Evolutionary conservation across 2,329 filamentous ascomycete species (phyloP).

Genomic region (Clarireedia sp.): DNA sequence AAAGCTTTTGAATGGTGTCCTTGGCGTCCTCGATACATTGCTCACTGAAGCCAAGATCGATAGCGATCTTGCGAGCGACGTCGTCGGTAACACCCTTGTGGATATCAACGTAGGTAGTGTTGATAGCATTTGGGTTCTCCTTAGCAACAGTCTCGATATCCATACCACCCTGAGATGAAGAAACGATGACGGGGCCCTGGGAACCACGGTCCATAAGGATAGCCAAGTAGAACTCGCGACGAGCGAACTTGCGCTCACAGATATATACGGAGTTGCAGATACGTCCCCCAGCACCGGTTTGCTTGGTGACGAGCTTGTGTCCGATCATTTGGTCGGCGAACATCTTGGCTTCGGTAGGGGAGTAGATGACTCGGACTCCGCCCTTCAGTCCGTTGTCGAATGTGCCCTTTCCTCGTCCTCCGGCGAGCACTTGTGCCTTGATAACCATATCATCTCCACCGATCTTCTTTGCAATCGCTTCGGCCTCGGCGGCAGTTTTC

Average conservation of each 20-base stretch:
- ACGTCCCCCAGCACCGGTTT: constrained; percentile 88
- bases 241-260: constrained; percentile 98
- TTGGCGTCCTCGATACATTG: constrained; percentile 95
- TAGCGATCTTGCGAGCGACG: constrained; percentile 82
- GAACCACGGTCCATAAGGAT: constrained; percentile 94
- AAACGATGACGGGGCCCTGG: constrained; percentile 90
- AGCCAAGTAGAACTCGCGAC: constrained; percentile 97
- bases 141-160: constrained; percentile 98
- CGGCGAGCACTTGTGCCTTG: constrained; percentile 97
- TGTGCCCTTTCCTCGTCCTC: constrained; percentile 92
- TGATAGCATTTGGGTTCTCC: constrained; percentile 93
- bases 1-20: constrained; percentile 96
- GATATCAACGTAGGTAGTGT: constrained; percentile 89
- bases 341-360: constrained; percentile 91
- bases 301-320: constrained; percentile 99
- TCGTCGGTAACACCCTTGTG: constrained; percentile 92
- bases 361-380: constrained; percentile 98
- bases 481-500: constrained; percentile 75
- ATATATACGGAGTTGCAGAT: constrained; percentile 98
- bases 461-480: constrained; percentile 83
- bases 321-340: constrained; percentile 99
- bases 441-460: constrained; percentile 97
- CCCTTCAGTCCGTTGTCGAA: constrained; percentile 99
- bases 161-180: constrained; percentile 97
- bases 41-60: constrained; percentile 91